Evolutionary conservation across 805 yeast species (phyloP), one percentile per base, ranked within the genome.

Genomic region (Grigorovia humatica): DNA sequence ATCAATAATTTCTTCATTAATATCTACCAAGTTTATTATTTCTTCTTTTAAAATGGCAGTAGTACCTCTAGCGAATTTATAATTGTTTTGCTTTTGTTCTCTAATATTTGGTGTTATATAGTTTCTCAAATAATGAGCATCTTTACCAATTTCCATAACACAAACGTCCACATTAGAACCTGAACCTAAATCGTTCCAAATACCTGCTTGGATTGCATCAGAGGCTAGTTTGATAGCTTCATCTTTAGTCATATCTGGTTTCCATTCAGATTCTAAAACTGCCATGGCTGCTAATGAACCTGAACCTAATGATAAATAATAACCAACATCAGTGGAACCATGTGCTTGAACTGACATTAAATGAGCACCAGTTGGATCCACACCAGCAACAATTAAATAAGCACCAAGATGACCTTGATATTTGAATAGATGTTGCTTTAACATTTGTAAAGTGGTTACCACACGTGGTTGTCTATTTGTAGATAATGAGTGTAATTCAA

Each of bases 281-380:
- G 98, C 96, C 96, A 93, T 91, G 9, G 99, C 99, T 6, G 99
- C 98, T 68, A 93, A 77, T 19, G 97, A 89, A 56, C 99, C 99
- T 3, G 97, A 89, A 12, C 99, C 99, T 58, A 93, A 74, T 8
- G 97, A 82, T 69, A 84, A 86, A 69, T 89, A 93, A 62, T 81
- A 87, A 8, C 98, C 98, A 55, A 91, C 85, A 70, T 93, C 99
- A 13, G 98, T 90, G 8, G 96, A 88, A 18, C 99, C 99, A 67
- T 93, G 99, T 2, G 99, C 99, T 61, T 93, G 98, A 43, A 91
- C 85, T 1, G 96, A 83, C 68, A 88, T 83, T 63, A 93, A 75
- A 64, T 89, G 95, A 1, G 96, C 86, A 15, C 99, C 99, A 0
- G 96, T 87, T 43, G 98, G 95, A 66, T 93, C 99, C 30, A 81